Evolutionary conservation across 805 yeast species (phyloP).

Genomic region (Kurtzmaniella cleridarum): DNA sequence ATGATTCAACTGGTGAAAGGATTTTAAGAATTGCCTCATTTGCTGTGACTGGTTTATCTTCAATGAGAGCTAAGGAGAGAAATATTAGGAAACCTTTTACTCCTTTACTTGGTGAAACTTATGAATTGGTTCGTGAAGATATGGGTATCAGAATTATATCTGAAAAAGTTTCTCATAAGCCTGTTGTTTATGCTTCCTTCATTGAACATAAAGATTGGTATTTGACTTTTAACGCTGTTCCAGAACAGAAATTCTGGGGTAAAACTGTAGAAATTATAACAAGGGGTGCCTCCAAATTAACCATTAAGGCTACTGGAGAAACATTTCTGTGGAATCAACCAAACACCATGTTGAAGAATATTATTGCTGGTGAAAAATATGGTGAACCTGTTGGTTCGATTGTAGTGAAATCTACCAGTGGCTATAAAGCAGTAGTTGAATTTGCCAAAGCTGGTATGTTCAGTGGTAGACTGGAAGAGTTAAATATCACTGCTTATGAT

Average conservation of each 20-base stretch:
- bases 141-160: constrained; percentile 65
- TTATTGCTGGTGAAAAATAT: constrained; percentile 93
- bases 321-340: constrained; percentile 81
- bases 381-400: constrained; percentile 76
- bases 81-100: constrained; percentile 87
- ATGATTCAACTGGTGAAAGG: constrained; percentile 49
- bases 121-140: constrained; percentile 82
- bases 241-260: constrained; percentile 92
- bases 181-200: constrained; percentile 76
- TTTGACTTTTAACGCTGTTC: constrained; percentile 56
- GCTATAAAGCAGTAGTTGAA: constrained; percentile 62
- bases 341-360: constrained; percentile 72
- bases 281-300: constrained; percentile 61
- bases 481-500: constrained; percentile 41
- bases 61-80: constrained; percentile 69
- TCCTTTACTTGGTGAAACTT: constrained; percentile 92
- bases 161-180: constrained; percentile 87
- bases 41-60: constrained; percentile 70
- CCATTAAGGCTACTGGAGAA: constrained; percentile 58
- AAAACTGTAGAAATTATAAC: constrained; percentile 81
- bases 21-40: constrained; percentile 71
- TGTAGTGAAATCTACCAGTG: constrained; percentile 62
- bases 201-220: constrained; percentile 75
- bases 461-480: constrained; percentile 71
- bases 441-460: constrained; percentile 84